Evolutionary conservation across 1,284 basidiomycete genomes (phyloP), one percentile per base, ranked within the genome.

Genomic region (Apiotrichum veenhuisii): DNA sequence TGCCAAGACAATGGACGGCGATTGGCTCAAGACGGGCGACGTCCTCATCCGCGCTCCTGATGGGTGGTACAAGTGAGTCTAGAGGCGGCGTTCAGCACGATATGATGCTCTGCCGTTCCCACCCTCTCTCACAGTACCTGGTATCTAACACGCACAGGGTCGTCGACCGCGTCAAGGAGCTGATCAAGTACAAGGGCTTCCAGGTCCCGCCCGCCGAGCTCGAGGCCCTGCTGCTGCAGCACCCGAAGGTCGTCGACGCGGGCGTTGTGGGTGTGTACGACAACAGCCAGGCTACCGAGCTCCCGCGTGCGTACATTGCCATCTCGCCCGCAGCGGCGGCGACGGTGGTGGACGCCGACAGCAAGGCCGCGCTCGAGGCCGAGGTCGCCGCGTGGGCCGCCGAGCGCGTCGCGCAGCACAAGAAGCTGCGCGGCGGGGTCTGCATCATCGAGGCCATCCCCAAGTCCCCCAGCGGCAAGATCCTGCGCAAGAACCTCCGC

Each of bases 1-100:
- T 0, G 72, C 74, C n/a, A 80, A 83, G 12, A 75, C 84, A 1
- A 87, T 92, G 64, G 89, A 87, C 0, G 73, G 69, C 5, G 82
- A 83, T 5, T 93, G 87, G 87, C 87, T 89, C 80, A 89, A 88
- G 79, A 92, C 88, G 0, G 89, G 89, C 0, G 89, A 92, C 71
- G 82, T 91, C 45, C 85, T 82, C 0, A 74, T 81, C 14, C 72
- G 82, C 5, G 86, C 88, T 60, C 64, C 73, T 2, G 83, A 88
- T 2, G 89, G 88, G 9, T 78, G 73, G 61, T 78, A 49, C 37
- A 37, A 52, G 84, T 84, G 79, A 5, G 80, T 92, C 23, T 2
- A 33, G 7, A 18, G 4, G 4, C 15, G 18, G 17, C 20, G n/a
- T 14, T 20, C 7, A n/a, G n/a, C n/a, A n/a, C n/a, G n/a, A n/a